Conservation (phyloP, 1,139 yeast species). For the Blastobotrys petasosporus region DNA sequence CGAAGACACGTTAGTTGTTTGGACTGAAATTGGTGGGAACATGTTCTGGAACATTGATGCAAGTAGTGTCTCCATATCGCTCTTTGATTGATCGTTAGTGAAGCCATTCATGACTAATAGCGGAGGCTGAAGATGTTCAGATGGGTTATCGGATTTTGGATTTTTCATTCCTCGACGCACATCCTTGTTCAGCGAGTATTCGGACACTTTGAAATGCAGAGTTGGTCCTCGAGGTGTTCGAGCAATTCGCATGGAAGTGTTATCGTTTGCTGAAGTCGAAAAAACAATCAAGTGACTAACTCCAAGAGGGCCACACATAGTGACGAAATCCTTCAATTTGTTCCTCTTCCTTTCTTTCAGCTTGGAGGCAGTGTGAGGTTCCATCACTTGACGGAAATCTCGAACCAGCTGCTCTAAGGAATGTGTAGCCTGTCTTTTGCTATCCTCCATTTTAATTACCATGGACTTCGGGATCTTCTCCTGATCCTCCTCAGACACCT, state of each 20-base stretch:
- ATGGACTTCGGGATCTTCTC: constrained; percentile 81
- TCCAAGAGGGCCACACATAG: constrained; percentile 96
- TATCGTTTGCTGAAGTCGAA: constrained; percentile 75
- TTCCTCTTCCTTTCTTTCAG: constrained; percentile 82
- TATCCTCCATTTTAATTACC: constrained; percentile 83
- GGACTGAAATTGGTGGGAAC: constrained; percentile 87
- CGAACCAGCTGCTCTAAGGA: constrained; percentile 76
- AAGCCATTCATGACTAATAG: constrained; percentile 88
- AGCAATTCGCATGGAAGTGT: constrained; percentile 75
- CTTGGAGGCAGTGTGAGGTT: constrained; percentile 92
- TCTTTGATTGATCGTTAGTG: constrained; percentile 38
- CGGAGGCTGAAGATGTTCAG: constrained; percentile 74
- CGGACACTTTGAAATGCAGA: constrained; percentile 68
- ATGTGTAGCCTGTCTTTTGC: constrained; percentile 60
- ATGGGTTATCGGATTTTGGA: constrained; percentile 43
- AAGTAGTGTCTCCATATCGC: constrained; percentile 59
- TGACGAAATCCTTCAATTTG: constrained; percentile 81
- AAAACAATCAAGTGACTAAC: constrained; percentile 84
- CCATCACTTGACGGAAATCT: constrained; percentile 88
- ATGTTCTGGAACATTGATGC: constrained; percentile 91
- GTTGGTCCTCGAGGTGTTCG: constrained; percentile 95
- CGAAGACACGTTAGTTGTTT: constrained; percentile 67
- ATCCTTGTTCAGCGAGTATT: constrained; percentile 79
- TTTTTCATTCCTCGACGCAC: constrained; percentile 60
- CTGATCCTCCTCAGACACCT: constrained; percentile 57